A percentile compares a stretch with the other conserved stretches of the same genome.
These are phyloP conservation scores for Musa troglodytarum DNA, from an alignment of 176 grass and related monocot genomes.

Conservation along the genomic window DNA sequence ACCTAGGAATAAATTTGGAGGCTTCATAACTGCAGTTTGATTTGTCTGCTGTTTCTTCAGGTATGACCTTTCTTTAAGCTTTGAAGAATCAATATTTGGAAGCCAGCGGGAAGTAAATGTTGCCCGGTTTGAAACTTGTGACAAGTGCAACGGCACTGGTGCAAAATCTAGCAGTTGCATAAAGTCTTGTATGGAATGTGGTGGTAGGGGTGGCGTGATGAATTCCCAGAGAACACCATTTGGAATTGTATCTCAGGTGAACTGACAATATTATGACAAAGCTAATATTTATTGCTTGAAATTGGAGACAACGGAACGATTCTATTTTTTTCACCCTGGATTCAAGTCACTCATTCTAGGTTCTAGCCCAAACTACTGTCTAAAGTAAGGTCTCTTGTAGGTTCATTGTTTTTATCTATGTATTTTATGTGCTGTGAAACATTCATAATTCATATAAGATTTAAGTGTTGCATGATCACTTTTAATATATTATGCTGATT, in stretches of 20 bases:
- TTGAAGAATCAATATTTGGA: slow-evolving; percentile 88
- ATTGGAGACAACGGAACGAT: no score
- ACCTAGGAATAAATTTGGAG: neutral
- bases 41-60: slow-evolving; percentile 28
- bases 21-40: slow-evolving; percentile 22
- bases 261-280: neutral
- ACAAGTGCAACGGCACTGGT: slow-evolving; percentile 53
- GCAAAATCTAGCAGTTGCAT: slow-evolving; percentile 59
- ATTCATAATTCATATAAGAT: no score
- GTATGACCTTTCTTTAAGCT: slow-evolving; percentile 64
- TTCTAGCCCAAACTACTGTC: no score
- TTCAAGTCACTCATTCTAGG: no score
- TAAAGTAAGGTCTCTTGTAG: no score
- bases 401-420: no score
- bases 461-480: no score
- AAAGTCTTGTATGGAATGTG: slow-evolving; percentile 49
- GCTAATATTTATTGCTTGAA: no score
- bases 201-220: slow-evolving; percentile 63
- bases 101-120: slow-evolving; percentile 39
- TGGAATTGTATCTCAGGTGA: slow-evolving; percentile 88
- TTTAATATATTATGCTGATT: no score
- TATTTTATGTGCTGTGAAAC: no score
- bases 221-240: slow-evolving; percentile 69
- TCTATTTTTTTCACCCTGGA: no score
- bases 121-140: slow-evolving; percentile 47